A percentile compares a stretch with the other conserved stretches of the same genome.
Evolutionary conservation across 805 yeast species (phyloP).

Genomic region (Candida alai): DNA sequence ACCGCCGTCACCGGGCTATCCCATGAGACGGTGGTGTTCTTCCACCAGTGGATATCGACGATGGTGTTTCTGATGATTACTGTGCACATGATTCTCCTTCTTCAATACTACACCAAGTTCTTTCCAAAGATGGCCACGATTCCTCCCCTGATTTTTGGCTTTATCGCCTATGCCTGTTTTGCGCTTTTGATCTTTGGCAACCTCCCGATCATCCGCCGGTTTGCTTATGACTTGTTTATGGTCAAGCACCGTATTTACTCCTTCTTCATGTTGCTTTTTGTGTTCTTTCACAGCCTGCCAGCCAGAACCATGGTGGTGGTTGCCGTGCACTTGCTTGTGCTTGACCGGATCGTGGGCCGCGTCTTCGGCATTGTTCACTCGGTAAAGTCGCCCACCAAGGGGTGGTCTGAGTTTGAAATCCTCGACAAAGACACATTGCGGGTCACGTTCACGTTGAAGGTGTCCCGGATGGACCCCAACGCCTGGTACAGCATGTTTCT

Average conservation of each 20-base stretch:
- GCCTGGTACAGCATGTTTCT: constrained; percentile 26
- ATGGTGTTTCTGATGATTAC: constrained; percentile 32
- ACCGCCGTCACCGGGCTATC: constrained; percentile 39
- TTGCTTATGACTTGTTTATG: constrained; percentile 42
- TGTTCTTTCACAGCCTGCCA: constrained; percentile 38
- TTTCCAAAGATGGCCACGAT: constrained; percentile 38
- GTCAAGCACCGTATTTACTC: constrained; percentile 40
- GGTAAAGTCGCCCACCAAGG: constrained; percentile 34
- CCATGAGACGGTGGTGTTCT: constrained; percentile 33
- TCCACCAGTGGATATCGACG: constrained; percentile 46
- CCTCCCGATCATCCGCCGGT: constrained; percentile 29
- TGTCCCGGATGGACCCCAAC: constrained; percentile 13
- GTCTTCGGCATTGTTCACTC: constrained; percentile 30
- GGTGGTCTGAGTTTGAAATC: constrained; percentile 33
- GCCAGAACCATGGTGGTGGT: constrained; percentile 32
- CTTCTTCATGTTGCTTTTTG: constrained; percentile 40
- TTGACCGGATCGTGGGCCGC: constrained; percentile 34
- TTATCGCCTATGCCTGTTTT: constrained; percentile 39
- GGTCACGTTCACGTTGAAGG: constrained; percentile 34
- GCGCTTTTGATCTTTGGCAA: constrained; percentile 35
- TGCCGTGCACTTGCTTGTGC: constrained; percentile 40
- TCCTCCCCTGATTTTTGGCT: constrained; percentile 51
- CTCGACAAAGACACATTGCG: constrained; percentile 40
- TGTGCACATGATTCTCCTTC: constrained; percentile 31
- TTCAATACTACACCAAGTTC: constrained; percentile 38